A percentile compares a stretch with the other conserved stretches of the same genome.
Conservation (phyloP, 768 basidiomycete species). For the Kwoniella dejecticola region DNA sequence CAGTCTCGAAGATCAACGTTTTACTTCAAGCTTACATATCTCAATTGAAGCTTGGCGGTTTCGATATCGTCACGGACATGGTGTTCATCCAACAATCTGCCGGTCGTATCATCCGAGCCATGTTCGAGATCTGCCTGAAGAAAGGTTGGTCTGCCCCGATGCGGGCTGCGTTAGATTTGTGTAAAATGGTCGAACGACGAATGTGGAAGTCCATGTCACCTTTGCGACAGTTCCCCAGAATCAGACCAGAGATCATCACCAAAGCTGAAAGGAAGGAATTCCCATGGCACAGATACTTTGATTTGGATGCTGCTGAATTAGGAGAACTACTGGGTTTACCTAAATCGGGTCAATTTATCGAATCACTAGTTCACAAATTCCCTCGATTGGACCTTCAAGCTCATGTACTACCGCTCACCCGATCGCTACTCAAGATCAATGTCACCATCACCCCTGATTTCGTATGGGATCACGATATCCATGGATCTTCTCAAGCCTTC, state of each 20-base stretch:
- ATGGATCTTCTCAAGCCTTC: slow-evolving; percentile 85
- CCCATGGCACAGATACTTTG: slow-evolving; percentile 97
- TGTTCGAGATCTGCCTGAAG: slow-evolving; percentile 96
- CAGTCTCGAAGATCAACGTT: slow-evolving; percentile 95
- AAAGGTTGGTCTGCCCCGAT: slow-evolving; percentile 97
- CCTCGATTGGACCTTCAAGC: slow-evolving; percentile 94
- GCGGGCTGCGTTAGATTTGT: slow-evolving; percentile 83
- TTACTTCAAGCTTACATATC: slow-evolving; percentile 93
- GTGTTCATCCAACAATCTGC: slow-evolving; percentile 97
- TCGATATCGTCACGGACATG: slow-evolving; percentile 60
- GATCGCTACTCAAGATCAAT: slow-evolving; percentile 87
- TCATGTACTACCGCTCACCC: slow-evolving; percentile 94
- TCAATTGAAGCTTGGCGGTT: slow-evolving; percentile 85
- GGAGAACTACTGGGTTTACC: slow-evolving; percentile 93
- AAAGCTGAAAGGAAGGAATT: slow-evolving; percentile 98
- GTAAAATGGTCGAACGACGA: slow-evolving; percentile 80
- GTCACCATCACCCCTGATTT: slow-evolving; percentile 96
- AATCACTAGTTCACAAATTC: slow-evolving; percentile 92
- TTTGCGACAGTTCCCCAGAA: slow-evolving; percentile 83
- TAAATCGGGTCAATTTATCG: slow-evolving; percentile 87
- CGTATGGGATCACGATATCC: slow-evolving; percentile 94
- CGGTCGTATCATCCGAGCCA: slow-evolving; percentile 90
- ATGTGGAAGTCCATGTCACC: slow-evolving; percentile 99
- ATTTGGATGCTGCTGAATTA: slow-evolving; percentile 78
- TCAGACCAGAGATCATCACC: slow-evolving; percentile 65